Base-by-base conservation (phyloP, 2,329 filamentous ascomycete species). In the Paraphoma sp. region DNA sequence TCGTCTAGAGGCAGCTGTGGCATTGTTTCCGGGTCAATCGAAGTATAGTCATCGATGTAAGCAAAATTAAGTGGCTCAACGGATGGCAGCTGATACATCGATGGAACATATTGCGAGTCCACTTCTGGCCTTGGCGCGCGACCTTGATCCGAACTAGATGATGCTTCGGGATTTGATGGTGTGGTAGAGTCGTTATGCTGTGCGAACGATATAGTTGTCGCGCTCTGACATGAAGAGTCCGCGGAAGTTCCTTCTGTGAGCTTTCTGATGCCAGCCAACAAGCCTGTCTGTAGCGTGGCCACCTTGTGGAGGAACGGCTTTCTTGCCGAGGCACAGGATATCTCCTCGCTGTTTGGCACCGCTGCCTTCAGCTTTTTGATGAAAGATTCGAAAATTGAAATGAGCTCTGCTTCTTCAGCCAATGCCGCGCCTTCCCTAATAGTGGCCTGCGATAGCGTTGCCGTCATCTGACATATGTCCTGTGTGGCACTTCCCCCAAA, bases 231-330 rank as follows among this genome's bases (percentile, higher is more conserved):
- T 36, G 33, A 23, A 23, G 33, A 36, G 10, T 36, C 33, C 3
- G 9, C 14, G 14, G 10, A 14, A 10, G 9, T 36, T 14, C 14
- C 14, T 14, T 36, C 33, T 14, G 6, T 36, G 33, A 36, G 33
- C 28, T 51, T 51, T 28, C 33, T 36, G 8, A 45, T 36, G 29
- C 41, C 30, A 16, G 40, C 14, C 5, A 51, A 30, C 3, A 45
- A 31, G 17, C 28, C 48, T n/a, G 23, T 23, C n/a, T 29, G 48
- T 17, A 44, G 38, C 14, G 38, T 50, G 8, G 48, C 48, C 17
- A 50, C 49, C 29, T 45, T 52, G 16, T 28, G 10, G 29, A 53
- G 38, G 41, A 52, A 36, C 63, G 53, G 51, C n/a, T 54, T 57
- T 11, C 57, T 9, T 23, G 18, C 51, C 11, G 51, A 8, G 4